A percentile compares a stretch with the other conserved stretches of the same genome.
phyloP scores from a whole-genome alignment of 1,139 yeast species.

The Candida glucosophila region DNA sequence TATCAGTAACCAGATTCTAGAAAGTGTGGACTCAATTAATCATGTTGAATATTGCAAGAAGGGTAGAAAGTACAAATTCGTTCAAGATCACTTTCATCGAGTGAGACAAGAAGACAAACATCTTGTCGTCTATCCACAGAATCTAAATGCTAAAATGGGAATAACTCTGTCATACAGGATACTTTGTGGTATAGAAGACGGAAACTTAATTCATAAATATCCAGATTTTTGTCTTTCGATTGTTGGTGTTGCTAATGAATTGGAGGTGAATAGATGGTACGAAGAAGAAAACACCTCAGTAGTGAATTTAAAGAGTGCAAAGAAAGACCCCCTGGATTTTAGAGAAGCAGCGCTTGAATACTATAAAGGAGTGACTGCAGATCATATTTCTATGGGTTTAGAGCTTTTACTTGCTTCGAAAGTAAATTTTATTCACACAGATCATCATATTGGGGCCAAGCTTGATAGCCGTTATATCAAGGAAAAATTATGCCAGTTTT shows the following conservation, averaged over 20 bases:
- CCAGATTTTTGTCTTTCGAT: conserved; percentile 42
- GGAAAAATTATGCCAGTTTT: conserved; percentile 28
- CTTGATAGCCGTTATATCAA: conserved; percentile 40
- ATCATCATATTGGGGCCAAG: conserved; percentile 45
- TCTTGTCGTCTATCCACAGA: conserved; percentile 33
- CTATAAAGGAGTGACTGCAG: conserved; percentile 13
- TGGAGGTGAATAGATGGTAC: conserved; percentile 43
- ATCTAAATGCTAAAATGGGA: conserved; percentile 25
- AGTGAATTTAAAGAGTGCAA: conserved; percentile 24
- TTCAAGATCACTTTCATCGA: conserved; percentile 41
- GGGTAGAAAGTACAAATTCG: conserved; percentile 44
- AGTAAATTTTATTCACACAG: conserved; percentile 48
- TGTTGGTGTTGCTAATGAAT: conserved; percentile 41
- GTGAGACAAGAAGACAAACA: conserved; percentile 45
- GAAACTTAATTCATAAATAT: conserved; percentile 22
- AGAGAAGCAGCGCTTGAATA: conserved; percentile 23
- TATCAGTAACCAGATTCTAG: conserved; percentile 18
- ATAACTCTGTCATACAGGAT: conserved; percentile 38
- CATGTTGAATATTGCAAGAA: conserved; percentile 38
- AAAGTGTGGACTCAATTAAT: conserved; percentile 21
- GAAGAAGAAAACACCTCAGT: conserved; percentile 41
- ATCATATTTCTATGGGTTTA: conserved; percentile 35
- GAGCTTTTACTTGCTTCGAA: conserved; percentile 39
- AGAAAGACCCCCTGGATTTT: conserved; percentile 19
- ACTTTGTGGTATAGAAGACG: conserved; percentile 26